Conservation (phyloP, 805 yeast species). For the Yarrowia phangngaensis region DNA sequence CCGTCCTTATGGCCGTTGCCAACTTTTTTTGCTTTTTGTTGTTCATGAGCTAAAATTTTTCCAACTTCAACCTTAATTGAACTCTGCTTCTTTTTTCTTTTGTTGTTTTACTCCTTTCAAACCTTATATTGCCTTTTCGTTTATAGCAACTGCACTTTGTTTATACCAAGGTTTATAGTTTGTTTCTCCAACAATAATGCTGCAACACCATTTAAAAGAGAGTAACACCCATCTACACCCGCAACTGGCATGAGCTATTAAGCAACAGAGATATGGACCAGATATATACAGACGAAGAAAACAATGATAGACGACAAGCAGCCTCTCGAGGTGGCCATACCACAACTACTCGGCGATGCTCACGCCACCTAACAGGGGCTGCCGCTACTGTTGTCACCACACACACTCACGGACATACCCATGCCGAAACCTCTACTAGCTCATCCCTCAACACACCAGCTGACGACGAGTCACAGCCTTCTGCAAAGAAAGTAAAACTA, state of each 20-base stretch:
- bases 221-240: conserved; percentile 13
- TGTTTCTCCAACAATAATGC: conserved; percentile 22
- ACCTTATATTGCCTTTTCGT: conserved; percentile 11
- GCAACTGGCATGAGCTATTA: not conserved
- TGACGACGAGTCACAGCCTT: conserved; percentile 8
- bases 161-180: conserved; percentile 20
- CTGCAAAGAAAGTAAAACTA: conserved; percentile 16
- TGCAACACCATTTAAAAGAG: conserved; percentile 21
- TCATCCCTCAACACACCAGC: conserved; percentile 8
- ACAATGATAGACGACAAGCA: conserved; percentile 24
- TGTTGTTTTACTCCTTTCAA: conserved; percentile 4
- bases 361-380: conserved; percentile 3
- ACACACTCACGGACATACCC: conserved; percentile 1
- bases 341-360: conserved; percentile 15
- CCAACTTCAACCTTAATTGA: conserved; percentile 3
- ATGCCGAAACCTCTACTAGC: not conserved
- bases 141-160: conserved; percentile 26
- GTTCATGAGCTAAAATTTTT: conserved; percentile 16
- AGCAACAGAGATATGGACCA: conserved; percentile 18
- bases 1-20: no score
- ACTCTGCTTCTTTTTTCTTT: not conserved
- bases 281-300: conserved; percentile 21
- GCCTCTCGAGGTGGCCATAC: conserved; percentile 11
- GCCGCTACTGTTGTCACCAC: conserved; percentile 5
- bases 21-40: conserved; percentile 9